Conservation (phyloP, 768 basidiomycete genomes). For the Rhodotorula taiwanensis region DNA sequence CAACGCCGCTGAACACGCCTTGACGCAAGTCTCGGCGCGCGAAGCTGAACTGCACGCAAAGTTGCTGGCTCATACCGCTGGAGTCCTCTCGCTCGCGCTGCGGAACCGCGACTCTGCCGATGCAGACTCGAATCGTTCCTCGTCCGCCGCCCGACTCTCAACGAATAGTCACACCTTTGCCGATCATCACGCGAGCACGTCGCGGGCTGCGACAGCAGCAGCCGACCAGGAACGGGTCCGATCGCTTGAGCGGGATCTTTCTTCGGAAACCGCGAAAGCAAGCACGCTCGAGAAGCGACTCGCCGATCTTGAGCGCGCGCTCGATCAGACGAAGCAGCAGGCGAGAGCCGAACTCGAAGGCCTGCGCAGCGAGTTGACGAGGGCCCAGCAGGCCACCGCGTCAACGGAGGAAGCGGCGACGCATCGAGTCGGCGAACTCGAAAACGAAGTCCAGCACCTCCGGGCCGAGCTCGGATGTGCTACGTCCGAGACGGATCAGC, state of each 20-base stretch:
- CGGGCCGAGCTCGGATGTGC: no score
- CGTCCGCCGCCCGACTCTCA: neutral
- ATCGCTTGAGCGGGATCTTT: conserved; percentile 73
- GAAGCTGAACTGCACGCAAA: conserved; percentile 58
- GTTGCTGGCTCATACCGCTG: conserved; percentile 74
- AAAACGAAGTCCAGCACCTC: no score
- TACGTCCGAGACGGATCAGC: no score
- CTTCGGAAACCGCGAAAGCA: conserved; percentile 66
- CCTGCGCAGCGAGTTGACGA: no score
- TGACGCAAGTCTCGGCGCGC: conserved; percentile 61
- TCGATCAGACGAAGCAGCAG: conserved; percentile 7
- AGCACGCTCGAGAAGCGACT: neutral
- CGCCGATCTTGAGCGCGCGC: conserved; percentile 44
- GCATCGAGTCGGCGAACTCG: no score
- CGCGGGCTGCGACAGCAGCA: no score
- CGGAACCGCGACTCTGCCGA: conserved; percentile 39
- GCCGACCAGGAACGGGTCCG: no score
- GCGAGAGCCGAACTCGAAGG: conserved; percentile 1
- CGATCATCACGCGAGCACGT: no score
- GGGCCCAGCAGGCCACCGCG: no score
- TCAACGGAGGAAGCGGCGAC: no score
- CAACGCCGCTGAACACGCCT: conserved; percentile 61
- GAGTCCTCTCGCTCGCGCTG: conserved; percentile 66
- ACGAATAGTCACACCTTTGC: neutral
- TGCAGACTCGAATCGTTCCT: conserved; percentile 1